Evolutionary conservation across 805 yeast species (phyloP), one percentile per base, ranked within the genome.

Genomic region (Nakazawaea ernobii): DNA sequence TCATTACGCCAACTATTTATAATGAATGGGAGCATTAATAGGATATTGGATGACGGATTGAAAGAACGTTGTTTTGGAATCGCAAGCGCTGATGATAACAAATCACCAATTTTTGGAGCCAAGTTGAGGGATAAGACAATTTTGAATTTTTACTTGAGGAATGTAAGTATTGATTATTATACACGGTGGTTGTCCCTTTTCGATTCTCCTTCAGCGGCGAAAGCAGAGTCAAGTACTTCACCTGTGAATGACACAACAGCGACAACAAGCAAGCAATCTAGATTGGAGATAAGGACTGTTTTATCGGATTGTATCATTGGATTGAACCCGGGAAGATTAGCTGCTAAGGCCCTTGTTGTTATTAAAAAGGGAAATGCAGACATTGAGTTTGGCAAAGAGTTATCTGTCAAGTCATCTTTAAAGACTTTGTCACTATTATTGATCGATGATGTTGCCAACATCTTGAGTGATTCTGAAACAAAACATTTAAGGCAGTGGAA

Each of bases 251-350:
- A 7, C 20, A 27, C 13, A 11, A 13, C 42, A 20, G 27, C 9
- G 42, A 53, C 47, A 42, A 29, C 50, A 20, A 26, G 5, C 5
- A 20, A 20, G 24, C 24, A 20, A 20, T 20, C 24, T 20, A 20
- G 53, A 24, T 50, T 59, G 9, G 72, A 69, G 37, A 46, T 68
- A 20, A 55, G 68, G 35, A 49, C 73, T 28, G 57, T 64, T 1
- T 57, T 79, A 24, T 58, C 73, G 10, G 85, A 85, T 49, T 75
- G 84, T 49, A 69, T 78, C 0, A 50, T 88, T 32, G 86, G 86
- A 0, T 57, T 88, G 26, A 74, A 70, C 27, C 95, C 97, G 0
- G 77, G 79, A 8, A 63, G 82, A 46, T 59, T 88, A 14, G 54
- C 57, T 0, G 71, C 84, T n/a, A 80, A 80, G 50, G 73, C 81